Base-by-base conservation (phyloP, 345 rosid genomes). In the Moricandia moricandioides region DNA sequence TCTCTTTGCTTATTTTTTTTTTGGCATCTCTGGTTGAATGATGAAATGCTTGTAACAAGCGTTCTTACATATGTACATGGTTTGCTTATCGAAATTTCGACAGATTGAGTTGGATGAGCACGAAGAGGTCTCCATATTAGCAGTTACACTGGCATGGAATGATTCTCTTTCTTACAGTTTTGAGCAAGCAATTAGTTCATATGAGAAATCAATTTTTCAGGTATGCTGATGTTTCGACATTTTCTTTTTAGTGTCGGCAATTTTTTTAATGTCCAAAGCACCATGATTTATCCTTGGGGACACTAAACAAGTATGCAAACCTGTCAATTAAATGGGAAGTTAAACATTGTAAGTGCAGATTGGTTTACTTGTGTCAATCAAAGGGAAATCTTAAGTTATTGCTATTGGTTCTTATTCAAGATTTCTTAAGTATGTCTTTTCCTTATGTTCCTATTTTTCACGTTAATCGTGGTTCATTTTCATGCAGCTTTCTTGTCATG, bases 41-140 rank as follows among this genome's bases (percentile, higher is more conserved):
- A 52, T 51, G 31, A 60, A 72, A 18, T 63, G 58, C 45, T 59
- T 52, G 54, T 39, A 62, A 43, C 33, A 59, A 37, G 64, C 27
- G 8, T 65, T 66, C 65, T 66, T 51, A 57, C 21, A 24, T 16
- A 1, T 60, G 30, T 52, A 51, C 39, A 49, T 45, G 73, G 30
- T 73, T 45, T 71, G 7, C 13, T 31, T 30, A 3, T 24, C 62
- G 21, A 58, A 70, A 24, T 74, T 60, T 78, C 40, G 78, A 82
- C 93, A 93, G 98, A 84, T 93, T 26, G 98, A 93, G 80, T 82
- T 91, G 81, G 87, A 84, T 78, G 96, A 93, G 84, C 79, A 56
- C 3, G 84, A 59, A 62, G 88, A 82, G 77, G 63, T 83, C 78
- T 93, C 97, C 73, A 77, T 85, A 80, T 80, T 93, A 72, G 84